Conservation (phyloP, 768 basidiomycete species). For the Lactifluus hygrophoroides region DNA sequence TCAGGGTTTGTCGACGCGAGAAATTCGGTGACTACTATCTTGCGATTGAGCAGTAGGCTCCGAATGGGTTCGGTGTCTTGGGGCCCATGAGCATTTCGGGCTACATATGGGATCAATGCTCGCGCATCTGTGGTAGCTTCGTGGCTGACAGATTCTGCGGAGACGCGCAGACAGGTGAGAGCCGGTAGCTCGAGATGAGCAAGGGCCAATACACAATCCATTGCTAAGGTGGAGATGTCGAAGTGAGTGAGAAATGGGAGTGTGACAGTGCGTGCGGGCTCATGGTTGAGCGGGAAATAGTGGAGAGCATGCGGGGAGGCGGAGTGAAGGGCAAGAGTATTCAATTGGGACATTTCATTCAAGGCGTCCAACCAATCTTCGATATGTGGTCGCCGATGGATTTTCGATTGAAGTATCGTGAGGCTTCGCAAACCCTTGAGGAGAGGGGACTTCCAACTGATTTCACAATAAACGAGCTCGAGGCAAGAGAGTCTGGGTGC, state of each 20-base stretch:
- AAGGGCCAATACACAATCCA: background rate
- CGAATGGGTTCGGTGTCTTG: constrained; percentile 3
- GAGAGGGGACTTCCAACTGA: no score
- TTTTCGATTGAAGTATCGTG: background rate
- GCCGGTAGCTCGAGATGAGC: constrained; percentile 9
- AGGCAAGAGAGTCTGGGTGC: no score
- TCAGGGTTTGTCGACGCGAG: background rate
- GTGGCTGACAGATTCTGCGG: background rate
- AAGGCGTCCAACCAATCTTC: constrained; percentile 8
- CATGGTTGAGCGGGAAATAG: no score
- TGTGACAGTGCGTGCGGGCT: background rate
- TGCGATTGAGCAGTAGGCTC: background rate
- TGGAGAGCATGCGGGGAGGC: background rate
- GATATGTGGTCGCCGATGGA: no score
- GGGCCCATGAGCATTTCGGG: background rate
- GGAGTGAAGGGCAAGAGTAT: background rate
- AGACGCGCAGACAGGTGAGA: background rate
- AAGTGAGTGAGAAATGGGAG: background rate
- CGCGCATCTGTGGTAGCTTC: background rate
- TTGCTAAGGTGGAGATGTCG: background rate
- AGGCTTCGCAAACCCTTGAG: no score
- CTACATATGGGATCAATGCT: background rate
- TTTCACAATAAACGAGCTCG: background rate
- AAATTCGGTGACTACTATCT: no score
- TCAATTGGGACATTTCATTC: constrained; percentile 1